Conservation (phyloP, 1,139 yeast species). For the Suhomyces guaymorum region DNA sequence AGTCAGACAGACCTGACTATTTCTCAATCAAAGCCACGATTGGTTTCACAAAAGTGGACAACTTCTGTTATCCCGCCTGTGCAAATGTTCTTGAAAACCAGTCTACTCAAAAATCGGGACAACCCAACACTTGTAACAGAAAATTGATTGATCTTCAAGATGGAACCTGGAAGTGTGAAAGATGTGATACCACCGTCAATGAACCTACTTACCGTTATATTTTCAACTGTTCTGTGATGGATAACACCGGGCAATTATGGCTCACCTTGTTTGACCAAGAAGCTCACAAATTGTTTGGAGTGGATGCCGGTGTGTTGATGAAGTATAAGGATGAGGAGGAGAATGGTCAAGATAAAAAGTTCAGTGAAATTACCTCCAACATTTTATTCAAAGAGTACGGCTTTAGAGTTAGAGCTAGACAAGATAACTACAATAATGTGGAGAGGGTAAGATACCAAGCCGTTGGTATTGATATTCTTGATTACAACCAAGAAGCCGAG, state of each 20-base stretch:
- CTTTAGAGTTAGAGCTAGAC: slow-evolving; percentile 80
- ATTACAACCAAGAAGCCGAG: slow-evolving; percentile 64
- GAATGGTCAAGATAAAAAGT: slow-evolving; percentile 43
- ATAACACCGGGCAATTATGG: slow-evolving; percentile 84
- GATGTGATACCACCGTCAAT: slow-evolving; percentile 69
- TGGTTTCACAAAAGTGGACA: slow-evolving; percentile 69
- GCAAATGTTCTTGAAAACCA: slow-evolving; percentile 42
- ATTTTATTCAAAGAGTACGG: slow-evolving; percentile 71
- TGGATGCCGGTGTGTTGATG: slow-evolving; percentile 66
- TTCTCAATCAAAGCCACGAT: slow-evolving; percentile 75
- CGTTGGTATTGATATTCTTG: slow-evolving; percentile 53
- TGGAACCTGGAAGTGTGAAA: slow-evolving; percentile 91
- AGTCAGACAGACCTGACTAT: slow-evolving; percentile 71
- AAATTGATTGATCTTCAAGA: slow-evolving; percentile 75
- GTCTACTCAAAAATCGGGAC: slow-evolving; percentile 20
- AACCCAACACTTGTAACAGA: slow-evolving; percentile 62
- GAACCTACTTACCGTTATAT: slow-evolving; percentile 81
- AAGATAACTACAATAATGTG: slow-evolving; percentile 80
- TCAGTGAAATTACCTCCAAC: slow-evolving; percentile 50
- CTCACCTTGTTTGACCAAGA: slow-evolving; percentile 83
- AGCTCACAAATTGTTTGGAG: slow-evolving; percentile 68
- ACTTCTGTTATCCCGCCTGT: slow-evolving; percentile 92
- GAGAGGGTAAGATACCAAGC: slow-evolving; percentile 76
- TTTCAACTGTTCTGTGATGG: slow-evolving; percentile 69
- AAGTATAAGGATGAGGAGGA: slow-evolving; percentile 44